phyloP scores from a whole-genome alignment of 805 yeast genomes.

The Candida methanosorbosa region DNA sequence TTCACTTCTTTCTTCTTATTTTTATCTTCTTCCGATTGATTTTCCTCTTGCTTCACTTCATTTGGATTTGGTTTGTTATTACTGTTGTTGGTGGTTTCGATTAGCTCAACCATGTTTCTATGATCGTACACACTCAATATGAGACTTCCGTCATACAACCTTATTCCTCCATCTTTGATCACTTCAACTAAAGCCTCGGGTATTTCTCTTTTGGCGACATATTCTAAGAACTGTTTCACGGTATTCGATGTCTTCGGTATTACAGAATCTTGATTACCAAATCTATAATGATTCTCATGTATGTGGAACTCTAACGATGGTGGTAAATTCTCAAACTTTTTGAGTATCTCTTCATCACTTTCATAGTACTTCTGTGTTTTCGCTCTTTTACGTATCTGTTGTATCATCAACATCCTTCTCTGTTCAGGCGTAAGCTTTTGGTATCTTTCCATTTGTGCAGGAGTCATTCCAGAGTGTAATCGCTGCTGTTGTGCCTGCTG shows the following conservation, averaged over 20 bases:
- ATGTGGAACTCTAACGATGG: constrained; percentile 86
- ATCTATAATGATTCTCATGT: constrained; percentile 83
- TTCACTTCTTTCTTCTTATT: constrained; percentile 8
- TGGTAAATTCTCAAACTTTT: constrained; percentile 67
- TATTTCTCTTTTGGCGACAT: constrained; percentile 71
- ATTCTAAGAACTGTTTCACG: constrained; percentile 70
- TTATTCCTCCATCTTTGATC: constrained; percentile 75
- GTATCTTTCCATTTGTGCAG: constrained; percentile 16
- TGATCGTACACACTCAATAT: constrained; percentile 86
- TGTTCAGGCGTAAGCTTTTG: constrained; percentile 29
- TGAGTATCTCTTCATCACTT: constrained; percentile 61
- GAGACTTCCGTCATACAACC: constrained; percentile 83
- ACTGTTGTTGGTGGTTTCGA: constrained; percentile 1
- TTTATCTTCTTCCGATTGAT: constrained; percentile 1
- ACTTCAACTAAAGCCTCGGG: constrained; percentile 89
- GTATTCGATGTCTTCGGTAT: constrained; percentile 75
- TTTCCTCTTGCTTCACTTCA: background rate
- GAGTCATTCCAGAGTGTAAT: background rate
- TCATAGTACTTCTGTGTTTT: constrained; percentile 54
- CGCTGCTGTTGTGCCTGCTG: constrained; percentile 1
- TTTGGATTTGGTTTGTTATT: constrained; percentile 3
- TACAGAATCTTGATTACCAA: constrained; percentile 82
- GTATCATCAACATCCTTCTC: constrained; percentile 32
- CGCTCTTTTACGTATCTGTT: constrained; percentile 33
- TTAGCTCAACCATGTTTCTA: constrained; percentile 32